phyloP scores from a whole-genome alignment of 2,329 filamentous ascomycete genomes.

The Aspergillus tubingensis region DNA sequence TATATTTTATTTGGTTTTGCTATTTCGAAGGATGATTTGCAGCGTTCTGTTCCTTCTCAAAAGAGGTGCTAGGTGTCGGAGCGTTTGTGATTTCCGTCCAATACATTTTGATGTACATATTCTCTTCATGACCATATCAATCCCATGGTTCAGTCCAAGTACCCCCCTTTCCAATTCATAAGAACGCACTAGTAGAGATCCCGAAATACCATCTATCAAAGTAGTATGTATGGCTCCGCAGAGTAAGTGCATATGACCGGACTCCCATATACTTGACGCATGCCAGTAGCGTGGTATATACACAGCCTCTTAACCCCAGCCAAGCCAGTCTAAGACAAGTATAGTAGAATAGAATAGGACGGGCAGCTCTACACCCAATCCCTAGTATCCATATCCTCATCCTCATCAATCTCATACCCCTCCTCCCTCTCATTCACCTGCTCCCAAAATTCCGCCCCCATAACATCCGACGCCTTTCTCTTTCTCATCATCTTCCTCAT shows the following conservation, averaged over 20 bases:
- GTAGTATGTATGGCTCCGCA: no score
- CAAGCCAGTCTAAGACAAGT: no score
- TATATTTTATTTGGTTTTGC: slow-evolving; percentile 2
- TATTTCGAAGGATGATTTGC: slow-evolving; percentile 12
- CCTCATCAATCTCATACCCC: slow-evolving; percentile 7
- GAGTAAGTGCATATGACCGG: no score
- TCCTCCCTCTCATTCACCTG: not conserved
- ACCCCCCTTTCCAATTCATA: no score
- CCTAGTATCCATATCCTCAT: not conserved
- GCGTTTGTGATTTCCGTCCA: slow-evolving; percentile 18
- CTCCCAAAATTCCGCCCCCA: slow-evolving; percentile 1
- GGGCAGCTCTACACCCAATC: no score
- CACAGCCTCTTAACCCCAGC: no score
- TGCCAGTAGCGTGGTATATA: not conserved
- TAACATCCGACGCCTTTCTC: not conserved
- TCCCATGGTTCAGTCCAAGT: not conserved
- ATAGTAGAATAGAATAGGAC: no score
- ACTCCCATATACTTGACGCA: not conserved
- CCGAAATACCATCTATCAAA: no score
- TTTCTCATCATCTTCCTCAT: not conserved
- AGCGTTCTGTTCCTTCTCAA: slow-evolving; percentile 17
- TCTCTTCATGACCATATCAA: slow-evolving; percentile 13
- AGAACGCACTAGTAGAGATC: no score
- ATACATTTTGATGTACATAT: slow-evolving; percentile 21
- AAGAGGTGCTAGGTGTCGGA: slow-evolving; percentile 24